Conservation (phyloP, 768 basidiomycete genomes). For the Russula dissimulans region DNA sequence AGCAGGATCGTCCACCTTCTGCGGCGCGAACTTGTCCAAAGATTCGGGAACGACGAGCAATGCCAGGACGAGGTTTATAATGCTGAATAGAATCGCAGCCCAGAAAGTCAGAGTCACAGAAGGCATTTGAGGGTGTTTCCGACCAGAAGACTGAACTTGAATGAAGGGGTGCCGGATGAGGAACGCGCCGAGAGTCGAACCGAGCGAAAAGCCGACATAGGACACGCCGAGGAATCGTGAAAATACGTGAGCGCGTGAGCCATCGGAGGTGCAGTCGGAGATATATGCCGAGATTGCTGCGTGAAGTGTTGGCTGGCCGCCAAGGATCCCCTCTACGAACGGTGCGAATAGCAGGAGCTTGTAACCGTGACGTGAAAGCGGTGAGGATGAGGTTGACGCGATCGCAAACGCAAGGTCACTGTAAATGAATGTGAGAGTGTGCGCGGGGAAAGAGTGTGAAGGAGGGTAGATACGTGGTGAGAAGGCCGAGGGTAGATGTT, state of each 20-base stretch:
- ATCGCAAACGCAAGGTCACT: slow-evolving; percentile 76
- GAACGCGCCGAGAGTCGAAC: slow-evolving; percentile 59
- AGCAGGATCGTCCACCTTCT: slow-evolving; percentile 36
- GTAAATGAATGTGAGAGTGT: slow-evolving; percentile 6
- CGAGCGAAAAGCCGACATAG: slow-evolving; percentile 67
- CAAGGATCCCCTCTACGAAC: slow-evolving; percentile 68
- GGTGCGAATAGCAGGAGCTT: slow-evolving; percentile 70
- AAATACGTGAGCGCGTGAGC: slow-evolving; percentile 57
- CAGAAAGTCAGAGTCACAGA: slow-evolving; percentile 46
- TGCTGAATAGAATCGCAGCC: slow-evolving; percentile 36
- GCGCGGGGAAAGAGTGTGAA: slow-evolving; percentile 25
- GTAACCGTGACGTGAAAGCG: slow-evolving; percentile 56
- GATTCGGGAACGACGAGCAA: slow-evolving; percentile 46
- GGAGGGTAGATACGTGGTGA: slow-evolving; percentile 52
- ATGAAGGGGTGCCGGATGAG: slow-evolving; percentile 39
- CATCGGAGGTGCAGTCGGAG: slow-evolving; percentile 74
- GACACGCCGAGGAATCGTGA: slow-evolving; percentile 63
- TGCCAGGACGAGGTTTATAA: slow-evolving; percentile 49
- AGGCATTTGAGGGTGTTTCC: slow-evolving; percentile 24
- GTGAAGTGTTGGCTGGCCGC: slow-evolving; percentile 62
- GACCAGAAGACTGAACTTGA: slow-evolving; percentile 21
- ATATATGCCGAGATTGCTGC: slow-evolving; percentile 60
- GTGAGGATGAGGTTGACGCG: slow-evolving; percentile 58
- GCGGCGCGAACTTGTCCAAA: slow-evolving; percentile 32
- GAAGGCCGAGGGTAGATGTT: slow-evolving; percentile 55